These are phyloP conservation scores for Astragalus glycyphyllos DNA, from an alignment of 306 rosid genomes.

Conservation along the genomic window DNA sequence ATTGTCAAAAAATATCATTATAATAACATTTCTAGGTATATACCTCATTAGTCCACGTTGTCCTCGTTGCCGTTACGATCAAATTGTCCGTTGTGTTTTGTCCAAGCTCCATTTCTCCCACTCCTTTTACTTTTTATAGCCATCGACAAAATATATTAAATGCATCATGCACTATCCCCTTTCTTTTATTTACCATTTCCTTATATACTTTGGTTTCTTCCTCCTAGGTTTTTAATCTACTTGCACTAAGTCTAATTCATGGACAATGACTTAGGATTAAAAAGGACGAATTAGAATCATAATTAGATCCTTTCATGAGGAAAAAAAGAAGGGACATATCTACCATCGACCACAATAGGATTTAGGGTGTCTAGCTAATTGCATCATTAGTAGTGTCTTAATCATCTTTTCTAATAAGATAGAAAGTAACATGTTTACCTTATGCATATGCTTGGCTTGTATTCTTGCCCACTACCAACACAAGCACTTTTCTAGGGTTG, in stretches of 20 bases:
- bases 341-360: conserved; percentile 29
- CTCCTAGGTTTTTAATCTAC: background rate
- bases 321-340: conserved; percentile 23
- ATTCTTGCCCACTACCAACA: background rate
- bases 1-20: background rate
- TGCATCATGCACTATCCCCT: background rate
- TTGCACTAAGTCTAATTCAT: conserved; percentile 13
- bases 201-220: background rate
- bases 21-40: background rate
- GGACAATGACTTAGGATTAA: conserved; percentile 36
- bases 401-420: conserved; percentile 33
- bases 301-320: conserved; percentile 2
- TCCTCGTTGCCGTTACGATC: conserved; percentile 52
- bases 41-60: conserved; percentile 47
- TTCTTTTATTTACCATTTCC: background rate
- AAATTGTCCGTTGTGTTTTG: conserved; percentile 47
- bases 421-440: conserved; percentile 39
- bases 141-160: background rate
- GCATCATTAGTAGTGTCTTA: conserved; percentile 25
- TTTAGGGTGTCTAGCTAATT: conserved; percentile 25
- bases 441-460: conserved; percentile 31
- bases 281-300: conserved; percentile 20
- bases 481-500: background rate
- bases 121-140: conserved; percentile 3
- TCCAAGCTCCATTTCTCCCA: conserved; percentile 20